Evolutionary conservation across 176 grass and related monocot species (phyloP), one percentile per base, ranked within the genome.

Genomic region (Calamus simplicifolius): DNA sequence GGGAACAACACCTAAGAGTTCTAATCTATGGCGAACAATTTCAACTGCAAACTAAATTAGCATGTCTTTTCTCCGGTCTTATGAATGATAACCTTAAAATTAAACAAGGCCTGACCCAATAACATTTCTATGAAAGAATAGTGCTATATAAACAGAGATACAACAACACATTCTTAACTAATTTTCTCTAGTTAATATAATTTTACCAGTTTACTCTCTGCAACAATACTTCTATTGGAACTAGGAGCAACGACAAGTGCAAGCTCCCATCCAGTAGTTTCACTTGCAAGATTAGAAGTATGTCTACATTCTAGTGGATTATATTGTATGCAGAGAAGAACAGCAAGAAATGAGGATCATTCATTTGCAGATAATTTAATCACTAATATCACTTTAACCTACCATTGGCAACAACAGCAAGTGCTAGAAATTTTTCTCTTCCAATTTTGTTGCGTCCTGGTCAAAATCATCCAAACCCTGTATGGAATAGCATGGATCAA

Each of bases 151-250:
- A 12, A 3, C 12, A 43, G 35, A 43, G 35, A 43, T 43, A 43
- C 2, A 43, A 43, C 6, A 43, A 43, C 6, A 12, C 12, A 43
- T 13, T 2, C 8, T 43, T 43, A 10, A 12, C 35, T 43, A 43
- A 43, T 43, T 43, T 43, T 43, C 35, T 13, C 1, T 12, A 12
- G 26, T 18, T 25, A 57, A 57, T 7, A 25, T 27, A 50, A 5
- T 6, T 70, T 28, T 59, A 70, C 68, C 68, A 70, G 55, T 49
- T 57, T 58, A 18, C 23, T 29, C 55, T 58, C 18, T 5, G 68
- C 35, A 70, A 70, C 29, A 19, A 7, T 38, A 70, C 23, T 59
- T 29, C 29, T 31, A 51, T 50, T 70, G 56, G 56, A 70, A 70
- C 38, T 70, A 18, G 56, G 7, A n/a, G 21, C 25, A 28, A 16